Percentiles rank a stretch among this genome's conserved stretches.
Evolutionary conservation across 139 green algal genomes (phyloP).

Genomic region (Nannochloris sp.): DNA sequence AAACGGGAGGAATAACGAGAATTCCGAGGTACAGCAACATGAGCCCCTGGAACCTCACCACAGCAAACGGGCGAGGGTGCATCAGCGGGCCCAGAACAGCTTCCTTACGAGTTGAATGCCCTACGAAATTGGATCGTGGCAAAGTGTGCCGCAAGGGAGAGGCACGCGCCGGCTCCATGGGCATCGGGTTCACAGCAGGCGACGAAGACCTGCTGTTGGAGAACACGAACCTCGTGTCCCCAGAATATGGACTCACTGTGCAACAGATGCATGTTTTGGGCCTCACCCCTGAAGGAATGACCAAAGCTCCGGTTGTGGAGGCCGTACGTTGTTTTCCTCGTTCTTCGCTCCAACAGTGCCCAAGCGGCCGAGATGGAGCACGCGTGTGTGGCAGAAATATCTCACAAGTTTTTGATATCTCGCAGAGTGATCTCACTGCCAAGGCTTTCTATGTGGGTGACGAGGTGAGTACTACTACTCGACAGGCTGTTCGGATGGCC

Average conservation of each 20-base stretch:
- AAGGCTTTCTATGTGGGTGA: conserved; percentile 46
- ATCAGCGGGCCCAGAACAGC: no score
- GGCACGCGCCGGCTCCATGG: background rate
- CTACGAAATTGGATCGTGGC: no score
- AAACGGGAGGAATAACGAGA: no score
- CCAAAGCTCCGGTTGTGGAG: conserved; percentile 14
- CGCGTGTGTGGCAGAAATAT: background rate
- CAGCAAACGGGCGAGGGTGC: no score
- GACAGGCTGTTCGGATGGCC: conserved; percentile 23
- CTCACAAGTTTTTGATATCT: background rate
- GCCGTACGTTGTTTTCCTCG: conserved; percentile 24
- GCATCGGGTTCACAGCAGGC: background rate
- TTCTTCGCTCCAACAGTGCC: background rate
- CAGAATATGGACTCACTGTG: conserved; percentile 37
- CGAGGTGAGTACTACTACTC: conserved; percentile 16
- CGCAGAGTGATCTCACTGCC: conserved; percentile 31
- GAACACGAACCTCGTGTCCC: conserved; percentile 6
- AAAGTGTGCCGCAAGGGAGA: no score
- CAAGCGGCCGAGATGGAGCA: background rate
- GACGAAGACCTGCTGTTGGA: background rate
- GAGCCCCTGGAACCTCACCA: no score
- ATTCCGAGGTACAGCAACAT: no score
- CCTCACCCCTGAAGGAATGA: conserved; percentile 16
- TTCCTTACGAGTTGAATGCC: no score
- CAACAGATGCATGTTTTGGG: conserved; percentile 48